Conservation (phyloP, 2,329 filamentous ascomycete genomes). For the Aureobasidium sp. region DNA sequence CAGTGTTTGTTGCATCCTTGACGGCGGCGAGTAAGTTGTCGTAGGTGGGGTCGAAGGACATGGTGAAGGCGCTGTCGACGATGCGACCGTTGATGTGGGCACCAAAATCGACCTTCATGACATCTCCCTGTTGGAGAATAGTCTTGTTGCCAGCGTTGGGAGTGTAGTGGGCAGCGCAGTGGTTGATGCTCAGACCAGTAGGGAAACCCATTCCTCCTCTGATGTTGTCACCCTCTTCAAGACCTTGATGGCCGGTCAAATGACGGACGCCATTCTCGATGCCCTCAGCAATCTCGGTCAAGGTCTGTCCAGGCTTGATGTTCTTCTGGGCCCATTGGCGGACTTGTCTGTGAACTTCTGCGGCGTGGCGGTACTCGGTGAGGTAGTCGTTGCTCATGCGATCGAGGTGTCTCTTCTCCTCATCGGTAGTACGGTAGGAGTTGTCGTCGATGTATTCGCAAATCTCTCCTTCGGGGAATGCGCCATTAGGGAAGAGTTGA, state of each 20-base stretch:
- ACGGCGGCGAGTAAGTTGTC: conserved; percentile 68
- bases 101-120: conserved; percentile 77
- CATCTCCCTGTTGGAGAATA: conserved; percentile 64
- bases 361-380: conserved; percentile 49
- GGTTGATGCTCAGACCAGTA: conserved; percentile 48
- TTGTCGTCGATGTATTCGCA: conserved; percentile 41
- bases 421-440: conserved; percentile 39
- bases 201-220: conserved; percentile 50
- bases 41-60: conserved; percentile 67
- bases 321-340: conserved; percentile 43
- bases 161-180: conserved; percentile 50
- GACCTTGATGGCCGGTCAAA: conserved; percentile 44
- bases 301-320: conserved; percentile 44
- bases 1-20: conserved; percentile 64
- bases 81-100: conserved; percentile 75
- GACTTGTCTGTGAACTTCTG: conserved; percentile 50
- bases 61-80: conserved; percentile 73
- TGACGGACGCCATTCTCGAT: conserved; percentile 50
- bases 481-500: conserved; percentile 39
- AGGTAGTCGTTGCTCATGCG: conserved; percentile 44
- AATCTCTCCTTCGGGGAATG: conserved; percentile 42
- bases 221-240: conserved; percentile 45
- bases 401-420: conserved; percentile 40
- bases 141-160: conserved; percentile 58
- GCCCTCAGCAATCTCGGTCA: conserved; percentile 45